phyloP scores from a whole-genome alignment of 169 alveolate species.

The Plasmodium ovale region DNA sequence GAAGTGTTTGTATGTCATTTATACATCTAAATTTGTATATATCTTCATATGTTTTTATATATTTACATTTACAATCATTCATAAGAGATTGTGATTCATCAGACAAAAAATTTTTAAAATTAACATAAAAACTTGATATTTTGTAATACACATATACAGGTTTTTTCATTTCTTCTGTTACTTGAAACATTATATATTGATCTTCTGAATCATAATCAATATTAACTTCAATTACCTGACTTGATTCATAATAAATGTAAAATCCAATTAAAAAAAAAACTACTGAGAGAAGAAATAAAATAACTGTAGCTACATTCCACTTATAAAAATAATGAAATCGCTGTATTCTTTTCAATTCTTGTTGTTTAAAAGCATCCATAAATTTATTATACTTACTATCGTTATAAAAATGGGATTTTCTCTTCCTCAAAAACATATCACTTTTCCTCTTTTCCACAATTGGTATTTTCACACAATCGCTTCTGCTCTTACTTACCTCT shows the following conservation, averaged over 20 bases:
- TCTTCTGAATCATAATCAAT: constrained; percentile 28
- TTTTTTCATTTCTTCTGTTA: constrained; percentile 32
- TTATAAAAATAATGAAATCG: constrained; percentile 38
- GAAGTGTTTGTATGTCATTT: constrained; percentile 33
- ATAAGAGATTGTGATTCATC: constrained; percentile 57
- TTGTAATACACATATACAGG: constrained; percentile 55
- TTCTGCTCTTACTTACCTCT: neutral
- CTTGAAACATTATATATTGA: constrained; percentile 1
- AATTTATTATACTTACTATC: constrained; percentile 27
- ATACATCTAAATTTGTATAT: constrained; percentile 44
- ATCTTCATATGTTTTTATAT: constrained; percentile 49
- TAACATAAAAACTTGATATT: constrained; percentile 42
- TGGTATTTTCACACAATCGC: constrained; percentile 14
- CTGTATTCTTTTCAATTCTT: constrained; percentile 34
- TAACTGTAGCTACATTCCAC: constrained; percentile 20
- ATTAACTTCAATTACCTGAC: constrained; percentile 16
- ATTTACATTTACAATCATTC: constrained; percentile 11
- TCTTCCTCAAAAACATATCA: constrained; percentile 16
- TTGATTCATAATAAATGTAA: constrained; percentile 55
- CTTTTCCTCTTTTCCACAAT: neutral
- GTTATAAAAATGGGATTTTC: constrained; percentile 4
- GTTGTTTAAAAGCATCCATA: constrained; percentile 55
- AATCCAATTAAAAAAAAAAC: constrained; percentile 27
- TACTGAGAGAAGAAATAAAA: constrained; percentile 14
- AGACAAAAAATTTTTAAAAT: constrained; percentile 25